These are phyloP conservation scores for Aureobasidium sp. DNA, from an alignment of 2,329 filamentous ascomycete species.

Conservation along the genomic window DNA sequence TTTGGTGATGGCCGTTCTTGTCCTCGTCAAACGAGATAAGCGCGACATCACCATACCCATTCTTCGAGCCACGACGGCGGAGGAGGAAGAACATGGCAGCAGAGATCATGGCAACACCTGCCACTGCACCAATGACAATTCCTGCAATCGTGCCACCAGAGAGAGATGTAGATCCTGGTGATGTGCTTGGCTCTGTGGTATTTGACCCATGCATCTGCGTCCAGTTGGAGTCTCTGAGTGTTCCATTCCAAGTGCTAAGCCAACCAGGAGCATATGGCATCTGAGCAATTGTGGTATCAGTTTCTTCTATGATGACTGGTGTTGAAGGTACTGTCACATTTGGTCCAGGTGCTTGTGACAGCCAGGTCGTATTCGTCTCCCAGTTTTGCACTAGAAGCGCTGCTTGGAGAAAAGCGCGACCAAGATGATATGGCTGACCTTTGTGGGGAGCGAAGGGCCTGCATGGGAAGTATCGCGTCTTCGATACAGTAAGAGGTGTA, in stretches of 20 bases:
- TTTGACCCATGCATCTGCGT: too few relatives aligned
- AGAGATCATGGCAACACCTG: neutral
- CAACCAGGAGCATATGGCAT: neutral
- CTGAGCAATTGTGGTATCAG: neutral
- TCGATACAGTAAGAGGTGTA: neutral
- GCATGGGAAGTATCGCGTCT: slow-evolving; percentile 5
- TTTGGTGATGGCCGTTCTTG: neutral
- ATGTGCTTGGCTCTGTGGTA: neutral
- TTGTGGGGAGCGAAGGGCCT: neutral
- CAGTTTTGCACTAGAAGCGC: slow-evolving; percentile 9
- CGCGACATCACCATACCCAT: neutral
- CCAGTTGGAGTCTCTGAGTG: neutral
- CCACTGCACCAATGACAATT: neutral
- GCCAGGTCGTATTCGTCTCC: neutral
- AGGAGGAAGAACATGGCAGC: neutral
- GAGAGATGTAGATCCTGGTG: neutral
- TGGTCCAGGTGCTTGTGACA: slow-evolving; percentile 4
- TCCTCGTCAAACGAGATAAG: neutral
- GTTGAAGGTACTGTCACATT: neutral
- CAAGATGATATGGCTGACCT: slow-evolving; percentile 1
- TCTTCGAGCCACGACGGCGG: neutral
- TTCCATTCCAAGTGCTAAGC: neutral
- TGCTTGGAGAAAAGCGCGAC: slow-evolving; percentile 10
- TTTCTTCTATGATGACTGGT: neutral
- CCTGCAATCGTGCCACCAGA: slow-evolving; percentile 1